A percentile compares a stretch with the other conserved stretches of the same genome.
Evolutionary conservation across 2,329 filamentous ascomycete genomes (phyloP).

Genomic region (Penicillium sp.): DNA sequence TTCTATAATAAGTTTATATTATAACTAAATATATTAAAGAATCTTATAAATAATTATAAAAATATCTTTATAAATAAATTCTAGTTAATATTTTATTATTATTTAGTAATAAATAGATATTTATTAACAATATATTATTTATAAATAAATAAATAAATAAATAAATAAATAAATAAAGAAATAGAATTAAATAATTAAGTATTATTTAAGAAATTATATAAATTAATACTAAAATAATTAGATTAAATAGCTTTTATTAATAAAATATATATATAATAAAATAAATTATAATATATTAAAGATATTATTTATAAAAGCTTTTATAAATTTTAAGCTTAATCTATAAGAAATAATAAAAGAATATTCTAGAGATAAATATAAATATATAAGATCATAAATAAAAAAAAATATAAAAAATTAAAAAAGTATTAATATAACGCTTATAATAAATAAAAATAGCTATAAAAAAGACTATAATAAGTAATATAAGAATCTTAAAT

Average conservation of each 20-base stretch:
- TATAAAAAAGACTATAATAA: too few relatives aligned
- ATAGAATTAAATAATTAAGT: neutral
- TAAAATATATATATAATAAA: neutral
- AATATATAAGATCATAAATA: too few relatives aligned
- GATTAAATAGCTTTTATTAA: neutral
- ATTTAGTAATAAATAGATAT: neutral
- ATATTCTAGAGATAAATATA: neutral
- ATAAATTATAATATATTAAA: neutral
- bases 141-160: too few relatives aligned
- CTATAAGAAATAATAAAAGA: neutral
- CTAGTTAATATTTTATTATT: neutral
- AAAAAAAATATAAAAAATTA: too few relatives aligned
- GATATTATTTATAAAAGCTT: neutral
- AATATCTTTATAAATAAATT: neutral
- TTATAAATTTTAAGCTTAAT: neutral
- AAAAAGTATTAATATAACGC: too few relatives aligned
- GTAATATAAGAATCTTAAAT: too few relatives aligned
- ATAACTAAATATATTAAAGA: neutral
- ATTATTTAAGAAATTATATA: neutral
- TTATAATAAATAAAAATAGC: too few relatives aligned
- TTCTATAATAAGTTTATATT: neutral
- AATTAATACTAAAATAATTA: neutral
- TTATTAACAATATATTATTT: neutral
- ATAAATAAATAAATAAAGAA: neutral
- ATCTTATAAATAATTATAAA: neutral